These are phyloP conservation scores for Scheffersomyces segobiensis DNA, from an alignment of 1,139 yeast species.

Conservation along the genomic window DNA sequence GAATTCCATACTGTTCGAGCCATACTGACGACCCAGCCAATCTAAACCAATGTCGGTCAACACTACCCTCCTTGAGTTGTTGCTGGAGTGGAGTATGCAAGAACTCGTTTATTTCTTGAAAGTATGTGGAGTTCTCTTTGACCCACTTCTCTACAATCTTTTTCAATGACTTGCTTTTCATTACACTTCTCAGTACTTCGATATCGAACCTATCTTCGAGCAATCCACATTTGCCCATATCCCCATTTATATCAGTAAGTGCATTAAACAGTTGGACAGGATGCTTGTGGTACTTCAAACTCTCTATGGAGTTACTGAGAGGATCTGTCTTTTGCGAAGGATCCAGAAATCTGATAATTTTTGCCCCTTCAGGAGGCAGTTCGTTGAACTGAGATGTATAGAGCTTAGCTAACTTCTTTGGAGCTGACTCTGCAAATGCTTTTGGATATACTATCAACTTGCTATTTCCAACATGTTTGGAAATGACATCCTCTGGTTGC, in stretches of 20 bases:
- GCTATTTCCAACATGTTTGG: neutral
- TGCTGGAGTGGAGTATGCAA: constrained; percentile 17
- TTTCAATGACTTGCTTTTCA: constrained; percentile 1
- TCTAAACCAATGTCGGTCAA: constrained; percentile 17
- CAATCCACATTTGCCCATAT: constrained; percentile 7
- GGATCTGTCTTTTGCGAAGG: neutral
- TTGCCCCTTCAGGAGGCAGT: constrained; percentile 2
- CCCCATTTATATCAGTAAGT: constrained; percentile 6
- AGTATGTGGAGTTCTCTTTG: constrained; percentile 10
- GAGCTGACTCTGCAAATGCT: neutral
- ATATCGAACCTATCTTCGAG: constrained; percentile 1
- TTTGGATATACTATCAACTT: neutral
- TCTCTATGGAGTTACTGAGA: neutral
- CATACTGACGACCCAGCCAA: constrained; percentile 14
- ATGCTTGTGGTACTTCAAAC: constrained; percentile 6
- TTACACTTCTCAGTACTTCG: constrained; percentile 11
- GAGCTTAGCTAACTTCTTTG: neutral
- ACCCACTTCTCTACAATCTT: neutral
- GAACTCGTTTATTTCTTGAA: constrained; percentile 18
- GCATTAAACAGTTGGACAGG: constrained; percentile 8
- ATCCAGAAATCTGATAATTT: constrained; percentile 2
- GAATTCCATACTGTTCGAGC: constrained; percentile 12
- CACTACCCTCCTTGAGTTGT: constrained; percentile 17
- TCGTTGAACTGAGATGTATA: neutral
- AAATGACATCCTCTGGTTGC: neutral